Evolutionary conservation across 805 yeast genomes (phyloP), one percentile per base, ranked within the genome.

Genomic region (Teunomyces atbi): DNA sequence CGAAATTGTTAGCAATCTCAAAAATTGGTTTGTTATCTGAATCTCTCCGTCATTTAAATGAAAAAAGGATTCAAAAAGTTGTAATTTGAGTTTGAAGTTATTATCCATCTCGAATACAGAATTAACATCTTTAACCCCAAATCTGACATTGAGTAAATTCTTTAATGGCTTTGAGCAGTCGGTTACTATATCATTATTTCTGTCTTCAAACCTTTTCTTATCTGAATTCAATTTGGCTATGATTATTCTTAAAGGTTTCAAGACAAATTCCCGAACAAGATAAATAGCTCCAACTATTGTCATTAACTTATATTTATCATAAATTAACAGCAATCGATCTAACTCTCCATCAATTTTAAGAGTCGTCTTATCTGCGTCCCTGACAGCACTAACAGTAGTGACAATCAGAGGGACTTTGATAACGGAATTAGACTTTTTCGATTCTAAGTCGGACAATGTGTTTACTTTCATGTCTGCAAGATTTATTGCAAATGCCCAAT

Each of bases 1-100:
- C 0, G 85, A 81, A 42, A 78, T 80, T 1, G 78, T 78, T 48
- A 81, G 68, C 3, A 76, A 44, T 41, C 86, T 64, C 3, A 69
- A 44, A 41, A 71, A 66, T 6, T 57, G 54, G 27, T 57, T 52
- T 5, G 42, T 39, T 2, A 68, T 13, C 4, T 23, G 29, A 5
- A 47, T 7, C 6, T 50, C 44, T 3, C 54, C 56, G 5, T 48
- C 30, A 5, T 45, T 35, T 6, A 49, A 18, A 7, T 40, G 30
- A 6, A 46, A 19, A 5, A 16, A n/a, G 7, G 46, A 6, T 19
- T 57, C 61, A 6, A 71, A 60, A 0, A 69, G 21, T 51, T 83
- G 86, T 1, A 79, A 8, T 52, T 75, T 75, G 13, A 78, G 53
- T 20, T 71, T 75, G 49, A 82, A 71, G 3, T 74, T 74, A 51